Percentiles rank a stretch among this genome's conserved stretches.
Evolutionary conservation across 2,329 filamentous ascomycete species (phyloP).

Genomic region (Kalmusia sp.): DNA sequence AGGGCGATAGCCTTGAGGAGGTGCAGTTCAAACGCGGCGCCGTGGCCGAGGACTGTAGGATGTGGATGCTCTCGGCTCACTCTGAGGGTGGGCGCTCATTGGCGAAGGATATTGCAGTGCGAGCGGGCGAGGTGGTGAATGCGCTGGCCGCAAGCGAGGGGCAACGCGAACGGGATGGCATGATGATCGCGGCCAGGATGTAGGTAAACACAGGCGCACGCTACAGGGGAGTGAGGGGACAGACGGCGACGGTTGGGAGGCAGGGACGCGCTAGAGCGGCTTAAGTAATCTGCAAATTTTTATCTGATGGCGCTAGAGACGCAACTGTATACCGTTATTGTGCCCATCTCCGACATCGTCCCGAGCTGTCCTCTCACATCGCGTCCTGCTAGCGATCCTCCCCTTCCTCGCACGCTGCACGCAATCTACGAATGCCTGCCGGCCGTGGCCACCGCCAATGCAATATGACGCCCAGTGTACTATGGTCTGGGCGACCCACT

Average conservation of each 20-base stretch:
- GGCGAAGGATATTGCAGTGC: slow-evolving; percentile 43
- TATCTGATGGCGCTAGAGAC: slow-evolving; percentile 35
- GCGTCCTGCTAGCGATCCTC: slow-evolving; percentile 15
- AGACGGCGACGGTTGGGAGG: background rate
- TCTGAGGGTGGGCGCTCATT: slow-evolving; percentile 42
- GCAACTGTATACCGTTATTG: background rate
- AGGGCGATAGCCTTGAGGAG: slow-evolving; percentile 45
- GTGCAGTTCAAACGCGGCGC: slow-evolving; percentile 46
- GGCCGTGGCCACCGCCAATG: slow-evolving; percentile 17
- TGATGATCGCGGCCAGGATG: slow-evolving; percentile 40
- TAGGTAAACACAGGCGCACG: slow-evolving; percentile 16
- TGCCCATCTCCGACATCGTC: slow-evolving; percentile 27
- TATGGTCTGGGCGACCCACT: slow-evolving; percentile 28
- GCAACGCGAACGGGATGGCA: slow-evolving; percentile 21
- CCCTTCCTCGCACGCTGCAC: slow-evolving; percentile 16
- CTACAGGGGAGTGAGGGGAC: slow-evolving; percentile 1
- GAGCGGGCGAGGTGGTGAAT: slow-evolving; percentile 41
- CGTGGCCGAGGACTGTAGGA: slow-evolving; percentile 34
- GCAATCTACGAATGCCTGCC: slow-evolving; percentile 20
- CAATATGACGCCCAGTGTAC: slow-evolving; percentile 31
- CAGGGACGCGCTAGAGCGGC: slow-evolving; percentile 2
- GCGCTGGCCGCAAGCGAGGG: slow-evolving; percentile 25
- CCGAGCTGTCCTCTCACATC: slow-evolving; percentile 16
- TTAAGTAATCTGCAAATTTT: slow-evolving; percentile 35
- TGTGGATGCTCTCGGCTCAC: slow-evolving; percentile 43